Evolutionary conservation across 192 early-diverging fungal genomes (phyloP), one percentile per base, ranked within the genome.

Genomic region (Allomyces javanicus): DNA sequence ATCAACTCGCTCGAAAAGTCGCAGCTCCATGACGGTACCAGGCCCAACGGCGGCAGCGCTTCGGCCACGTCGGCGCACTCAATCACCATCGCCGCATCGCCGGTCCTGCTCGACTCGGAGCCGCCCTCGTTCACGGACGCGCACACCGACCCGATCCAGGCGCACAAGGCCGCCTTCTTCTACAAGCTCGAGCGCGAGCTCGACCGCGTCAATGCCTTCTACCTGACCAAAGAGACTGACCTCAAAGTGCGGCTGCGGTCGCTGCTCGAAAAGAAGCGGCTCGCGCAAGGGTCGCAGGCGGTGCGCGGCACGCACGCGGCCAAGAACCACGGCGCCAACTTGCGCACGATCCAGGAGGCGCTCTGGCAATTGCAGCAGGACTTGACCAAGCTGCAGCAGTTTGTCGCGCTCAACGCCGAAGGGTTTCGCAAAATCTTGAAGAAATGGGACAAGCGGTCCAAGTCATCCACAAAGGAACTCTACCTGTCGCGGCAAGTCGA

Each of bases 381-480:
- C 67, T 74, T 97, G 62, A 89, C 88, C 66, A 99, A 97, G 71
- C 82, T 99, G 26, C 96, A 95, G 85, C 93, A 91, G 82, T 99
- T 92, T 77, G 92, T 99, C 44, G 91, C 96, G 74, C 82, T 96
- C 44, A 99, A 99, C 74, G 86, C 82, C 27, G 90, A 88, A 22
- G 96, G 96, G 27, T 99, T 99, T 72, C 78, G 94, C 33, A 99
- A 99, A 81, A 99, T 99, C 63, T 72, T 99, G 64, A 99, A 99
- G 73, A 99, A 99, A 75, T 99, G 93, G 93, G 96, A 99, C 83
- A 99, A 99, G 78, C 84, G 96, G 33, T 89, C 90, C 63, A 97
- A 97, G 75, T 90, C 92, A 4, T 89, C 86, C 63, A 99, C 93
- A 25, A 99, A 96, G 70, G 96, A 99, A 72, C 82, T 99, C 43